Evolutionary conservation across 441 rosid species (phyloP).

Genomic region (Flueggea neowawraea): DNA sequence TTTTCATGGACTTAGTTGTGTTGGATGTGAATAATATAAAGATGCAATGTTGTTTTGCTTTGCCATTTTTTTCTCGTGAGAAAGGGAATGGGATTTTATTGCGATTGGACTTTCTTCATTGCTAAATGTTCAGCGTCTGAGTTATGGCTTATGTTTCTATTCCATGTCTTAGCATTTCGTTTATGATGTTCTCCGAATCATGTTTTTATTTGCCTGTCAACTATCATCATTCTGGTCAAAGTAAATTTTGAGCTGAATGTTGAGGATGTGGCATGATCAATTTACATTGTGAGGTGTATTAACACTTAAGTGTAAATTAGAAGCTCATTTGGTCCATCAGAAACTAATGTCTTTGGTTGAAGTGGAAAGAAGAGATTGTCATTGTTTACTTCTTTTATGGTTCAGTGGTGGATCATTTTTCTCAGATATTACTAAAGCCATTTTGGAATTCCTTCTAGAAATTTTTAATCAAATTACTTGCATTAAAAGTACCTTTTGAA

Average conservation of each 20-base stretch:
- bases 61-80: conserved; percentile 3
- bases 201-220: neutral
- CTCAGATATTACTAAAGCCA: neutral
- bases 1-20: conserved; percentile 22
- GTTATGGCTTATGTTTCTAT: conserved; percentile 3
- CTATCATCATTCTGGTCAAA: neutral
- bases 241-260: too few species aligned
- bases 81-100: neutral
- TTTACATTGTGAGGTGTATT: neutral
- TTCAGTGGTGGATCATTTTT: conserved; percentile 4
- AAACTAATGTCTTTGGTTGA: neutral
- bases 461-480: neutral
- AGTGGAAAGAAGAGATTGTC: conserved; percentile 5
- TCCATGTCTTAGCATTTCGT: neutral
- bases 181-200: neutral
- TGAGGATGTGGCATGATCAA: too few species aligned
- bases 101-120: neutral
- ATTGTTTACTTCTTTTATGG: conserved; percentile 11
- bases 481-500: too few species aligned
- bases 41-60: conserved; percentile 4
- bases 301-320: neutral
- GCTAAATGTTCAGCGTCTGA: conserved; percentile 1
- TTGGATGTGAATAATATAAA: conserved; percentile 15
- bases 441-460: neutral
- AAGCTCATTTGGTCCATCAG: neutral